Evolutionary conservation across 495 filamentous ascomycete species (phyloP).

Genomic region (Gamarada debralockiae): DNA sequence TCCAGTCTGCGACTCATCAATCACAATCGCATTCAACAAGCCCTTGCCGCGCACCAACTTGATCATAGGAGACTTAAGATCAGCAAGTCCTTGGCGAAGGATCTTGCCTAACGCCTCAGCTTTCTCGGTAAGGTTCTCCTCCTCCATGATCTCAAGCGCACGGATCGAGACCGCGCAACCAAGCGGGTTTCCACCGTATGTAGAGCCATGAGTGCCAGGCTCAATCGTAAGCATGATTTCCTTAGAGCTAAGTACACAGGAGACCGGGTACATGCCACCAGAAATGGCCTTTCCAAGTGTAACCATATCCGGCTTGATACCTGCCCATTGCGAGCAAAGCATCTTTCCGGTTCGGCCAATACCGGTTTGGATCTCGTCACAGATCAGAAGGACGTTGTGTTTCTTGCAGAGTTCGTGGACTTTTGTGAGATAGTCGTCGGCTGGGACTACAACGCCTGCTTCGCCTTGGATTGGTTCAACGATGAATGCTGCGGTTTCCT

Average conservation of each 20-base stretch:
- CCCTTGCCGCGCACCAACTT: slow-evolving; percentile 86
- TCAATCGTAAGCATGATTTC: slow-evolving; percentile 98
- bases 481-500: slow-evolving; percentile 87
- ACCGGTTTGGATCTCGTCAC: slow-evolving; percentile 97
- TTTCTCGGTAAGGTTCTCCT: slow-evolving; percentile 81
- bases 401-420: slow-evolving; percentile 86
- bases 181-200: slow-evolving; percentile 97
- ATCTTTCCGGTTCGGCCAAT: slow-evolving; percentile 93
- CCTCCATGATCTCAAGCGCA: slow-evolving; percentile 89
- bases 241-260: slow-evolving; percentile 81
- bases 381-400: slow-evolving; percentile 92
- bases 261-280: slow-evolving; percentile 98
- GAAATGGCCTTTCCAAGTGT: slow-evolving; percentile 96
- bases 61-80: slow-evolving; percentile 74
- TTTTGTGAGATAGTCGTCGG: slow-evolving; percentile 79
- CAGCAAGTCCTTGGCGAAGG: slow-evolving; percentile 74
- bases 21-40: slow-evolving; percentile 92
- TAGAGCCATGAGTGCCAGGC: slow-evolving; percentile 93
- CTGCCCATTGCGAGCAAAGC: slow-evolving; percentile 90
- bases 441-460: slow-evolving; percentile 93
- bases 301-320: slow-evolving; percentile 92
- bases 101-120: slow-evolving; percentile 75
- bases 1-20: slow-evolving; percentile 82
- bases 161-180: slow-evolving; percentile 94
- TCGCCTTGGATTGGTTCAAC: slow-evolving; percentile 98